Conservation (phyloP, 148 eudicot genomes). For the Selenicereus undatus region DNA sequence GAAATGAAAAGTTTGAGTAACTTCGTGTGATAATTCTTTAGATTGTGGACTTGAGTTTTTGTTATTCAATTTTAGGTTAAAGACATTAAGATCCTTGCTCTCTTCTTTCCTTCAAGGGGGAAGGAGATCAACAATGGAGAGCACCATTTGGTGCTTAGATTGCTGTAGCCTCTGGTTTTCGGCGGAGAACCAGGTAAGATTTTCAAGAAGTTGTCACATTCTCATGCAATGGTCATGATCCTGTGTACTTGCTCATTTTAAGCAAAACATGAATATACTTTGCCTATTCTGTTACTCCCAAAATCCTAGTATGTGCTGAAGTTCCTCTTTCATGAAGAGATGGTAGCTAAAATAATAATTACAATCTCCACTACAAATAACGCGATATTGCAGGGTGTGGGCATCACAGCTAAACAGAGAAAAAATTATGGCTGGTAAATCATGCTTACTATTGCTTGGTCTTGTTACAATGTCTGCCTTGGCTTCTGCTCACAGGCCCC, state of each 20-base stretch:
- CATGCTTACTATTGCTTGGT: constrained; percentile 17
- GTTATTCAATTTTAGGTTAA: not conserved
- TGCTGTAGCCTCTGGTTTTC: not conserved
- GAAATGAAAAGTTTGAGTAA: not conserved
- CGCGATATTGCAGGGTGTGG: not conserved
- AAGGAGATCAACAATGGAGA: not conserved
- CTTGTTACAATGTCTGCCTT: constrained; percentile 10
- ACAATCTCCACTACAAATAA: not conserved
- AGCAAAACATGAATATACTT: constrained; percentile 13
- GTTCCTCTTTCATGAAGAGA: constrained; percentile 18
- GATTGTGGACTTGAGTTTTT: not conserved
- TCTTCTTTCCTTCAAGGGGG: not conserved
- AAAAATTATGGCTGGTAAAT: constrained; percentile 17
- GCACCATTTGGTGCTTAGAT: not conserved
- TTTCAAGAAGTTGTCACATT: not conserved
- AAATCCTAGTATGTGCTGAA: constrained; percentile 21
- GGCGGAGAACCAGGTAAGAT: constrained; percentile 2
- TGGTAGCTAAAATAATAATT: not conserved
- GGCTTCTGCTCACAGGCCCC: constrained; percentile 22
- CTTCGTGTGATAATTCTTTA: not conserved
- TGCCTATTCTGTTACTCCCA: not conserved
- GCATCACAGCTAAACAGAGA: not conserved
- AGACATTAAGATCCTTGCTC: not conserved
- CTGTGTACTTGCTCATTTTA: constrained; percentile 9
- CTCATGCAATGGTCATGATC: constrained; percentile 13